These are phyloP conservation scores for Colletotrichum paranaense DNA, from an alignment of 2,329 filamentous ascomycete species.

Conservation along the genomic window DNA sequence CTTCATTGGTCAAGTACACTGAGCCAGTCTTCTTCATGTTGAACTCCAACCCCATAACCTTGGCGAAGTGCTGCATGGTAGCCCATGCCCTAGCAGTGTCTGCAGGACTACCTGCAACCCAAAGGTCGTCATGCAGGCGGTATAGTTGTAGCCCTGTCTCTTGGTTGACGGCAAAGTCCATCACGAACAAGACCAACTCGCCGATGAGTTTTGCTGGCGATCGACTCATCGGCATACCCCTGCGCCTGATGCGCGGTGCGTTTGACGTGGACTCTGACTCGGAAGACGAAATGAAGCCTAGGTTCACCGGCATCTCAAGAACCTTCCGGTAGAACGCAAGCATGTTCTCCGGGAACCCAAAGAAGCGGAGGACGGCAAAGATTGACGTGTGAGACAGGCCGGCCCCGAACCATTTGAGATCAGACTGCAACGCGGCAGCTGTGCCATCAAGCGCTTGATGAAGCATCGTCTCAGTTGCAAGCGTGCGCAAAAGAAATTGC, in stretches of 20 bases:
- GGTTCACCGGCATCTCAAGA: conserved; percentile 68
- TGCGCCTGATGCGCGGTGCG: conserved; percentile 56
- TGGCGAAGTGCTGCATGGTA: conserved; percentile 52
- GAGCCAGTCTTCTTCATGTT: conserved; percentile 54
- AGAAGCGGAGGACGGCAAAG: conserved; percentile 65
- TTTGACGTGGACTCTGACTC: conserved; percentile 60
- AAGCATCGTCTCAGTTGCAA: conserved; percentile 59
- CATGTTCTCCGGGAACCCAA: conserved; percentile 68
- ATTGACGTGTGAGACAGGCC: conserved; percentile 67
- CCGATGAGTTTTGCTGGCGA: conserved; percentile 69
- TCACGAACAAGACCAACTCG: conserved; percentile 71
- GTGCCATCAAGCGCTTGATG: conserved; percentile 57
- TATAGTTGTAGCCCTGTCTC: conserved; percentile 67
- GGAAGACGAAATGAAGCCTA: conserved; percentile 43
- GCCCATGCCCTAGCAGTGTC: conserved; percentile 55
- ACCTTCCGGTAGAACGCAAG: conserved; percentile 69
- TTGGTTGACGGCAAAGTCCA: conserved; percentile 74
- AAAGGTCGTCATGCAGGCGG: conserved; percentile 67
- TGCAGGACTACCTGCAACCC: conserved; percentile 51
- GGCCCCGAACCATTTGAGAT: conserved; percentile 57
- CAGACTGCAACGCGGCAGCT: conserved; percentile 57
- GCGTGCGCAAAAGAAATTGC: conserved; percentile 58
- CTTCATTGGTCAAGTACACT: conserved; percentile 44
- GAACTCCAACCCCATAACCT: conserved; percentile 49
- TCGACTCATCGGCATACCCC: conserved; percentile 71